Evolutionary conservation across 108 stramenopile genomes (phyloP), one percentile per base, ranked within the genome.

Genomic region (Conticribra weissflogii): DNA sequence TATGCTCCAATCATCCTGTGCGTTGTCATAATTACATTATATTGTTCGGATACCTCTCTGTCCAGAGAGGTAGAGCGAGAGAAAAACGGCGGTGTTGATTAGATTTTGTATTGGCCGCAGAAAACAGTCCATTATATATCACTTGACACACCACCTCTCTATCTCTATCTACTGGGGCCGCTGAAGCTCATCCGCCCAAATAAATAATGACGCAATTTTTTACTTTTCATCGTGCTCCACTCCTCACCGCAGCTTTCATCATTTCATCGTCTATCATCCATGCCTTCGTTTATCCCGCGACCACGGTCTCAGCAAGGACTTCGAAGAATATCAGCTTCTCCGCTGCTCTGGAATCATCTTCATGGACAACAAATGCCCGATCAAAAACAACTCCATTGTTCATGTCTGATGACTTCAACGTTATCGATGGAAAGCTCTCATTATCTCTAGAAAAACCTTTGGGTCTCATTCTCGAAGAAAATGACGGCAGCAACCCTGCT

Each of bases 381-480:
- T 29, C 5, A 36, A 4, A 5, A 30, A 4, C 15, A 36, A 21
- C n/a, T 3, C 18, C 62, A 47, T 5, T 36, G 1, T 24, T 3
- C 14, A 14, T 23, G 12, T 29, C 23, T 28, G 29, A 49, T 12
- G 33, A 46, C 47, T 60, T 14, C 44, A 45, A 9, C 9, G 44
- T 45, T 44, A 0, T 46, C 36, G 19, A 41, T 22, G 19, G 18
- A 60, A 48, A 48, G 17, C 72, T 83, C 5, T 55, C 81, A 0
- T 51, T 84, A 32, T 50, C 72, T 23, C 71, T 88, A 14, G 66
- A 70, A 46, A 93, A 93, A 52, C 91, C 91, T 51, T 72, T 93
- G 12, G 91, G 91, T 15, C 72, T 93, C 30, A 81, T 93, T 32
- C 75, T 93, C 21, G 91, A 93, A 68, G 91, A 89, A 75, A 69